These are phyloP conservation scores for Aspergillus ochraceus DNA, from an alignment of 2,329 filamentous ascomycete genomes.

Conservation along the genomic window DNA sequence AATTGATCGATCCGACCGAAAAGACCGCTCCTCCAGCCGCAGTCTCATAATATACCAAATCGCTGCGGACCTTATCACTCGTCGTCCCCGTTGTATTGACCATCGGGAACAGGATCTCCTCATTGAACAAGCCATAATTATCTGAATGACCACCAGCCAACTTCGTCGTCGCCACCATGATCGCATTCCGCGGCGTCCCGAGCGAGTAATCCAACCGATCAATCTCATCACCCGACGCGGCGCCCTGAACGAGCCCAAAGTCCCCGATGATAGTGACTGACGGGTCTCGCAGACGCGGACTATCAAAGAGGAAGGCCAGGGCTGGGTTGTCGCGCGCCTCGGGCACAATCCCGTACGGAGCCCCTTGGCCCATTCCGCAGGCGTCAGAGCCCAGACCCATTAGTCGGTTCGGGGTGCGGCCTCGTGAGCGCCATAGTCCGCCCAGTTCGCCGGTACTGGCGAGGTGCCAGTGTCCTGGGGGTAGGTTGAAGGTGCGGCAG, in stretches of 20 bases:
- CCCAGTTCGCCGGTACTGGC: slow-evolving; percentile 31
- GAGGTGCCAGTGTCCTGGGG: slow-evolving; percentile 31
- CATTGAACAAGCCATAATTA: slow-evolving; percentile 9
- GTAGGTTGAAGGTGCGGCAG: slow-evolving; percentile 28
- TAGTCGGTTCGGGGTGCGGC: slow-evolving; percentile 30
- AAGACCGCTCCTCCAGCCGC: slow-evolving; percentile 6
- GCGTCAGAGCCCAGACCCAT: slow-evolving; percentile 34
- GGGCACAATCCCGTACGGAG: slow-evolving; percentile 23
- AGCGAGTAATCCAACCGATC: slow-evolving; percentile 34
- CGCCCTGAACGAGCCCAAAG: slow-evolving; percentile 25
- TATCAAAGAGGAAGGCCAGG: neutral
- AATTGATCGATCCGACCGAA: slow-evolving; percentile 9
- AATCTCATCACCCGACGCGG: slow-evolving; percentile 38
- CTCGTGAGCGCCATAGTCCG: slow-evolving; percentile 35
- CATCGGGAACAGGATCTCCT: slow-evolving; percentile 9
- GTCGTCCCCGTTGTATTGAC: slow-evolving; percentile 6
- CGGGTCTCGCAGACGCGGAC: neutral
- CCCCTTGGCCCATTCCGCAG: slow-evolving; percentile 31
- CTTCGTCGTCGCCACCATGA: slow-evolving; percentile 16
- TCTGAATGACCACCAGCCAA: slow-evolving; percentile 2
- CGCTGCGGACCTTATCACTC: slow-evolving; percentile 3
- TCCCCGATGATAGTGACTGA: slow-evolving; percentile 15
- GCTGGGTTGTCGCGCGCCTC: neutral
- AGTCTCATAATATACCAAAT: slow-evolving; percentile 8
- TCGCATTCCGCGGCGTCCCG: slow-evolving; percentile 30